Conservation (phyloP, 2,329 filamentous ascomycete genomes). For the Fusarium tjaetaba region DNA sequence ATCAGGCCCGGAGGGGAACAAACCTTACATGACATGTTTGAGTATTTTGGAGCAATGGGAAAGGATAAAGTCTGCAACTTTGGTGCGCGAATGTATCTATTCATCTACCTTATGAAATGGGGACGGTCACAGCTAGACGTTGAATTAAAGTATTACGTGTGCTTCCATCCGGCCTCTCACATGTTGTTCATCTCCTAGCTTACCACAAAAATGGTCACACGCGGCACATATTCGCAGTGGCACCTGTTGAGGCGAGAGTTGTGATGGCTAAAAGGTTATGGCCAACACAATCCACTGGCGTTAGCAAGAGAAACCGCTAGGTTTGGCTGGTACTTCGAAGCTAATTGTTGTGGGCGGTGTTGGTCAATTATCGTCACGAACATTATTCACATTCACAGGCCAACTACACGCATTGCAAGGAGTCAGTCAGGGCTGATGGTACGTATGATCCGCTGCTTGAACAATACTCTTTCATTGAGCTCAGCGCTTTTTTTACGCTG, state of each 20-base stretch:
- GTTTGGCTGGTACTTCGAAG: neutral
- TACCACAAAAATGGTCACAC: slow-evolving; percentile 3
- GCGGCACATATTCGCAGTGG: neutral
- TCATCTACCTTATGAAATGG: slow-evolving; percentile 35
- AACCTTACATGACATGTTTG: slow-evolving; percentile 37
- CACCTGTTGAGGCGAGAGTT: neutral
- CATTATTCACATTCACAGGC: neutral
- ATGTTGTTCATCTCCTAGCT: slow-evolving; percentile 1
- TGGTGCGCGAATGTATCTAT: slow-evolving; percentile 37
- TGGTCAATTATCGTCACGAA: neutral
- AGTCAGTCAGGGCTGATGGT: slow-evolving; percentile 10
- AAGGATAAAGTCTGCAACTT: slow-evolving; percentile 40
- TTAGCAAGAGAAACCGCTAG: neutral
- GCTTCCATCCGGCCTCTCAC: slow-evolving; percentile 12
- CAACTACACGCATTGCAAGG: slow-evolving; percentile 17
- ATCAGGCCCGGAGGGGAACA: slow-evolving; percentile 31
- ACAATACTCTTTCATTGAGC: slow-evolving; percentile 36
- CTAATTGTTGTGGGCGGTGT: neutral
- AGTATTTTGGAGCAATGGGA: slow-evolving; percentile 40
- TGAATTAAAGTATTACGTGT: slow-evolving; percentile 40
- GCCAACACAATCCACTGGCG: neutral
- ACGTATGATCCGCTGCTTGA: slow-evolving; percentile 41
- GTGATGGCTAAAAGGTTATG: neutral
- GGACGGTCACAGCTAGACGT: slow-evolving; percentile 27
- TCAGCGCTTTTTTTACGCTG: slow-evolving; percentile 29